Percentiles rank a stretch among this genome's conserved stretches.
These are phyloP conservation scores for Talaromyces sp. DNA, from an alignment of 2,329 filamentous ascomycete genomes.

Conservation along the genomic window DNA sequence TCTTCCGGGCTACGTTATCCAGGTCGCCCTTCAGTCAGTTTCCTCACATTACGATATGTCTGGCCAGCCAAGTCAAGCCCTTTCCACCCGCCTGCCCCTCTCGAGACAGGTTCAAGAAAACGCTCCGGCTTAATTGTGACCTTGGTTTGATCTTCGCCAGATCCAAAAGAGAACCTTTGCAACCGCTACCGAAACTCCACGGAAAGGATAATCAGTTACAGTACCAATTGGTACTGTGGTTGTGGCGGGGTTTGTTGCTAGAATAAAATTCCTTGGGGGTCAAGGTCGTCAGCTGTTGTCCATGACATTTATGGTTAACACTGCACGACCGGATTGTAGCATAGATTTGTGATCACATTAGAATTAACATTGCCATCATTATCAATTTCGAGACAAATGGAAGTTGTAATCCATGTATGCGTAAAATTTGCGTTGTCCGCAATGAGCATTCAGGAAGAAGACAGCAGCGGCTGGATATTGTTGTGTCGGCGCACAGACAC, in stretches of 20 bases:
- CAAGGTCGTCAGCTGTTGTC: neutral
- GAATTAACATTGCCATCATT: neutral
- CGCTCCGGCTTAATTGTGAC: slow-evolving; percentile 99
- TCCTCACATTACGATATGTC: slow-evolving; percentile 48
- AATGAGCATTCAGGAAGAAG: neutral
- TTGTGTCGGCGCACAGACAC: neutral
- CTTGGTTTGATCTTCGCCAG: slow-evolving; percentile 69
- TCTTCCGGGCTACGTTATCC: neutral
- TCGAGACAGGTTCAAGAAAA: slow-evolving; percentile 77
- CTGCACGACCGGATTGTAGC: neutral
- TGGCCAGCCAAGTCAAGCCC: slow-evolving; percentile 93
- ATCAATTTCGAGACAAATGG: neutral
- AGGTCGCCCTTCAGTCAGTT: neutral
- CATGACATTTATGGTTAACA: neutral
- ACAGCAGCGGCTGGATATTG: neutral
- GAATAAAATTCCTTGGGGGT: neutral
- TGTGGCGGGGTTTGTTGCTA: slow-evolving; percentile 38
- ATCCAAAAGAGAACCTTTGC: slow-evolving; percentile 54
- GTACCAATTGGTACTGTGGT: slow-evolving; percentile 46
- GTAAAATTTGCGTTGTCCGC: neutral
- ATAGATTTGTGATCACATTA: neutral
- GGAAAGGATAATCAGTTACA: slow-evolving; percentile 55
- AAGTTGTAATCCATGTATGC: neutral
- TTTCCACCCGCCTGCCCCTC: slow-evolving; percentile 79
- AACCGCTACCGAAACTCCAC: slow-evolving; percentile 68